Evolutionary conservation across 345 rosid genomes (phyloP).

Genomic region (Salix caprea): DNA sequence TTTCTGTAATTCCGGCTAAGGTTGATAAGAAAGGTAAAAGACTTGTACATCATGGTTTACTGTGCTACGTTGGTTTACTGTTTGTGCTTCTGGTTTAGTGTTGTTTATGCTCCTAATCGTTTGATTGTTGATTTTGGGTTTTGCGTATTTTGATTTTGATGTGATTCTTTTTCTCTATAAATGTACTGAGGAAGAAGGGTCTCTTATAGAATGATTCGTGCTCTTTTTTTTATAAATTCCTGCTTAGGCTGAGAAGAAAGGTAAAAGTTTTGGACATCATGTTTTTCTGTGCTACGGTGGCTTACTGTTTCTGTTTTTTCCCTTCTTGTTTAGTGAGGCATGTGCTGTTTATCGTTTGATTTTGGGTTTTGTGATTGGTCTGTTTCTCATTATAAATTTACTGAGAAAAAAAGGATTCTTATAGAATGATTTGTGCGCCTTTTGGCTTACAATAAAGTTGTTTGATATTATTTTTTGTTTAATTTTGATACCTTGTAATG

Average conservation of each 20-base stretch:
- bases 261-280: neutral
- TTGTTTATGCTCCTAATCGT: neutral
- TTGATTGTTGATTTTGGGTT: neutral
- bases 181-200: neutral
- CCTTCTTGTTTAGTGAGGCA: neutral
- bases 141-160: neutral
- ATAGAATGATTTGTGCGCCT: neutral
- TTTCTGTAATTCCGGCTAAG: slow-evolving; percentile 11
- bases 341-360: neutral
- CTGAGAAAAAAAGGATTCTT: neutral
- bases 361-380: neutral
- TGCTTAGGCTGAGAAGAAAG: slow-evolving; percentile 14
- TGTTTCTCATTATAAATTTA: neutral
- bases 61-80: too few species aligned
- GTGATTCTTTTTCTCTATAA: neutral
- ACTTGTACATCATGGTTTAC: too few species aligned
- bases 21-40: slow-evolving; percentile 16
- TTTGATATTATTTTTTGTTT: too few species aligned
- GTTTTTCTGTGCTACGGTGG: neutral
- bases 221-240: neutral
- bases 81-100: neutral
- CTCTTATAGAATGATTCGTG: neutral
- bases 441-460: neutral
- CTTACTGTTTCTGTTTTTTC: neutral
- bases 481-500: too few species aligned